Percentiles rank a stretch among this genome's conserved stretches.
Conservation (phyloP, 768 basidiomycete genomes). For the Neoboletus brunneissimus region DNA sequence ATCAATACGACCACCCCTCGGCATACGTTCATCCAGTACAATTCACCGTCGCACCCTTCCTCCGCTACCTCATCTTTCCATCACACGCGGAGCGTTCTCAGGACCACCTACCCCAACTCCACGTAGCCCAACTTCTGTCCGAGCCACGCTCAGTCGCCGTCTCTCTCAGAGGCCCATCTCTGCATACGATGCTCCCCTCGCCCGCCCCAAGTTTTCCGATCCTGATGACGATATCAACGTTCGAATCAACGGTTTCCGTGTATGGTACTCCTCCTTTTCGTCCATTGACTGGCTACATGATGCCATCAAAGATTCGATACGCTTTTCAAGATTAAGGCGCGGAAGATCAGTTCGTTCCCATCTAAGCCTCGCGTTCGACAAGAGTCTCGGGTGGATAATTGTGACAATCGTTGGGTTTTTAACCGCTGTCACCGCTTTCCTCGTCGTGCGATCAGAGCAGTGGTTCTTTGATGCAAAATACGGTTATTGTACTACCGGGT, state of each 20-base stretch:
- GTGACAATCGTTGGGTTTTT: conserved; percentile 86
- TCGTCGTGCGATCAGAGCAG: conserved; percentile 82
- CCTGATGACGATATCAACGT: conserved; percentile 51
- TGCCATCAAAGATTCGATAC: conserved; percentile 88
- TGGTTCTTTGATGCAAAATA: conserved; percentile 92
- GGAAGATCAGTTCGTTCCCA: conserved; percentile 69
- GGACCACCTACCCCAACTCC: conserved; percentile 35
- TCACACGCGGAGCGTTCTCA: conserved; percentile 35
- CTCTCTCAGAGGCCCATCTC: conserved; percentile 61
- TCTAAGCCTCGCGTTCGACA: conserved; percentile 63
- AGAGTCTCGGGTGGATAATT: conserved; percentile 83
- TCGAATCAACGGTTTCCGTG: conserved; percentile 82
- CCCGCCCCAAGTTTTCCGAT: conserved; percentile 31
- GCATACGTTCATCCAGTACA: conserved; percentile 28
- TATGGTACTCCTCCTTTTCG: conserved; percentile 82
- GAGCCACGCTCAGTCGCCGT: conserved; percentile 37
- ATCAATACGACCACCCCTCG: conserved; percentile 38
- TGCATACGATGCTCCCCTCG: conserved; percentile 58
- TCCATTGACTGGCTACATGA: conserved; percentile 98
- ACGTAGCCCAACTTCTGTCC: conserved; percentile 34
- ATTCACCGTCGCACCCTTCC: conserved; percentile 37
- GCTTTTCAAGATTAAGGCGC: conserved; percentile 68
- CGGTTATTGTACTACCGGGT: conserved; percentile 71
- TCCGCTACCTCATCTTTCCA: conserved; percentile 34
- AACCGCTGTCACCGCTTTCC: conserved; percentile 81